Evolutionary conservation across 352 stramenopile species (phyloP), one percentile per base, ranked within the genome.

Genomic region (Halophytophthora batemanensis): DNA sequence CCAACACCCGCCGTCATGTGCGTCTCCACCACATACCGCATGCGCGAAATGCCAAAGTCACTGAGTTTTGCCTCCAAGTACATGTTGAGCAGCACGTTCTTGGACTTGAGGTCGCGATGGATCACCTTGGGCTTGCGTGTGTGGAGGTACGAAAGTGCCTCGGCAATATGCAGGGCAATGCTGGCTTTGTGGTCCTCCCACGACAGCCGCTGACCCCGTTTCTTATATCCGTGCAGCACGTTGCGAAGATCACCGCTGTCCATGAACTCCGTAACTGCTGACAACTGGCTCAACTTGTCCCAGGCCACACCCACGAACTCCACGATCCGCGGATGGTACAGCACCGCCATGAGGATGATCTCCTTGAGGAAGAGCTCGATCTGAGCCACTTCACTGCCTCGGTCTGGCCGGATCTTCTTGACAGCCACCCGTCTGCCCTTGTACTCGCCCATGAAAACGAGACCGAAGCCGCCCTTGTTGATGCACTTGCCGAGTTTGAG

Each of bases 221-320:
- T 25, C 37, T 81, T 82, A 46, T 62, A 77, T 3, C 44, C 50
- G 11, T 77, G 62, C 25, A 88, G 45, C 11, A 88, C 68, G 15
- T 81, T 56, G 14, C 73, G 72, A 6, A 88, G 45, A 58, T 88
- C 77, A 0, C 77, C 77, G 7, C 67, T 67, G 7, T 80, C 74
- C 78, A 89, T 86, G 38, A 74, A 77, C 64, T 89, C 78, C 1
- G 68, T 85, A 6, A 88, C 73, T 1, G 68, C 66, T 14, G 59
- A 67, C 1, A 88, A 21, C 33, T 86, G 71, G 2, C 61, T 61
- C 5, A 85, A 53, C 3, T 49, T 62, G 40, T 84, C 75, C 64
- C 64, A 69, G 3, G 51, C 55, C n/a, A 69, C 59, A 3, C 64
- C 64, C 35, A 72, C 57, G 47, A 68, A 69, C 44, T 72, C 59